phyloP scores from a whole-genome alignment of 192 early-diverging fungal species.

The Coemansia sp. region DNA sequence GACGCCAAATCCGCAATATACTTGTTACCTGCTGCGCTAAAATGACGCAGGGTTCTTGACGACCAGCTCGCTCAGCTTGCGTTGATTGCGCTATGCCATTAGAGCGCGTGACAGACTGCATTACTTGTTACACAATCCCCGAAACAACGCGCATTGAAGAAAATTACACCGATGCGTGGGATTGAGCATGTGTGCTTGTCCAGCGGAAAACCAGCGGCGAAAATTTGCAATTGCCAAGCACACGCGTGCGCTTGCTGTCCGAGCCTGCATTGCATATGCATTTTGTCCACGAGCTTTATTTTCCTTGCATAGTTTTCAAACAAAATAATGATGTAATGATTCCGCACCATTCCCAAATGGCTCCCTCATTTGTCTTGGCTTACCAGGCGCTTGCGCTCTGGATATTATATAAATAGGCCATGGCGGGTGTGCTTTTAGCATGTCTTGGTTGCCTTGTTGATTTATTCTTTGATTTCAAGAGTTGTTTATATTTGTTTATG shows the following conservation, averaged over 20 bases:
- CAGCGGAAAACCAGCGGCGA: not conserved
- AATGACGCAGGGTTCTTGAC: not conserved
- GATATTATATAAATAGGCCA: not conserved
- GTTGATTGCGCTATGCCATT: not conserved
- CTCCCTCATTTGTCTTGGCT: not conserved
- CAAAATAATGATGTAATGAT: constrained; percentile 1
- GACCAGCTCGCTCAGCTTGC: not conserved
- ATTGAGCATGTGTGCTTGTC: not conserved
- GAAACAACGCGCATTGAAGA: too few relatives aligned
- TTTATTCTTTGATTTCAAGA: not conserved
- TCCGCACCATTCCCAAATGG: not conserved
- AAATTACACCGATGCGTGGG: not conserved
- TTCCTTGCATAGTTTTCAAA: constrained; percentile 7
- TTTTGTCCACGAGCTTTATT: not conserved
- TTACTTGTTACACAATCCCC: too few relatives aligned
- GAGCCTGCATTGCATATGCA: constrained; percentile 3
- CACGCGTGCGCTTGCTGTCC: not conserved
- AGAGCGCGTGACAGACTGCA: not conserved
- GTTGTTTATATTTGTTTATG: constrained; percentile 9
- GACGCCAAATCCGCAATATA: too few relatives aligned
- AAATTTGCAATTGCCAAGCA: constrained; percentile 2
- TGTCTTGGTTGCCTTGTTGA: not conserved
- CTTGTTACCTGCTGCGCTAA: not conserved
- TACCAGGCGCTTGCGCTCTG: not conserved
- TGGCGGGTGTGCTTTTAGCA: not conserved